Evolutionary conservation across 1,284 basidiomycete genomes (phyloP), one percentile per base, ranked within the genome.

Genomic region (Moesziomyces parantarcticus): DNA sequence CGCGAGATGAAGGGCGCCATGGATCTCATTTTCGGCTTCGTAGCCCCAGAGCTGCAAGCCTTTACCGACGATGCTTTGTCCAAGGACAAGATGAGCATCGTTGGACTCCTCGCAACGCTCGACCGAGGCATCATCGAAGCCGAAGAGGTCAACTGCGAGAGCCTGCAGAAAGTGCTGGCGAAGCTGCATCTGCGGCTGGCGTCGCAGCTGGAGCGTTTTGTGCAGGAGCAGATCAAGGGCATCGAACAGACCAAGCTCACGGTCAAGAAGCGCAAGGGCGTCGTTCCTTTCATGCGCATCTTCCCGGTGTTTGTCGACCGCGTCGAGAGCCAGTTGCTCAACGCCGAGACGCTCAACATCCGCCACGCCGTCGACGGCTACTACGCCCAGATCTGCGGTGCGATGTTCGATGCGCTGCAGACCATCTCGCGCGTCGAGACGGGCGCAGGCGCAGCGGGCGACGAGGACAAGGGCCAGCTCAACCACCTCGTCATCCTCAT

Each of bases 401-500:
- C 90, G 25, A 96, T 98, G 89, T 95, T 98, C 76, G 93, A 94
- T 46, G 91, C 90, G 18, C 85, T 99, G 55, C 94, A 95, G 85
- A 93, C 97, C 66, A 93, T 97, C 20, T 94, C 94, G 11, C 96
- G 94, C 83, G 86, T 94, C 86, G 91, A 93, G 59, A 91, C 91
- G 1, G 80, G 70, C 10, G 68, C 83, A 84, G 29, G 79, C 77
- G 10, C 80, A 92, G 74, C 84, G 81, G 22, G 44, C 3, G 82
- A 81, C 55, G 81, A 84, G 25, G 96, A 96, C 85, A 99, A 99
- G 84, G 94, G 94, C 1, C 93, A 96, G 82, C 87, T 98, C 55
- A 97, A 98, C 83, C 97, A 95, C 79, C 92, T 97, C 81, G 93
- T 98, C 74, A 91, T 97, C 77, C 87, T 99, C 72, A 93, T 98